These are phyloP conservation scores for Arthrinium puccinioides DNA, from an alignment of 2,329 filamentous ascomycete species.

Conservation along the genomic window DNA sequence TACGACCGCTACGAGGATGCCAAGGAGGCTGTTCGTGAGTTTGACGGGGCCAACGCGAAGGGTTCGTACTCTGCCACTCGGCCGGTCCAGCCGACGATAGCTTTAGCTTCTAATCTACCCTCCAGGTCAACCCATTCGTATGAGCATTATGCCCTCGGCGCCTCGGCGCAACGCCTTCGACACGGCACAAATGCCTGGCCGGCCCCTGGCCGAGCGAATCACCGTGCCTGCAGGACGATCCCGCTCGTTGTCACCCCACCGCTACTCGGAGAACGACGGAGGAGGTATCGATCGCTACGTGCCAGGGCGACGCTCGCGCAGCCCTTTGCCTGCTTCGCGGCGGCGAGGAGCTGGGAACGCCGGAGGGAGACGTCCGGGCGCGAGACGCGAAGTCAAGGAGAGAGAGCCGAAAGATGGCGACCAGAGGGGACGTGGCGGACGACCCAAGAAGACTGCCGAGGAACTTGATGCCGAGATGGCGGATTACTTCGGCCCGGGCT, in stretches of 20 bases:
- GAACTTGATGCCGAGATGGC: slow-evolving; percentile 96
- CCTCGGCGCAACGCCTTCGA: slow-evolving; percentile 50
- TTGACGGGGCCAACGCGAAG: slow-evolving; percentile 85
- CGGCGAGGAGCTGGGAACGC: slow-evolving; percentile 34
- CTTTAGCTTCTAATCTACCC: not conserved
- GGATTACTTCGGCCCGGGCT: slow-evolving; percentile 67
- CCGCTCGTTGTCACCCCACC: slow-evolving; percentile 52
- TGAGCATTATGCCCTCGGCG: slow-evolving; percentile 56
- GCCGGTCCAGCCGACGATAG: too few species aligned
- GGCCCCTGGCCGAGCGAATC: slow-evolving; percentile 54
- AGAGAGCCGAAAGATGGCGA: slow-evolving; percentile 30
- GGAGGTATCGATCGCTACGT: slow-evolving; percentile 74
- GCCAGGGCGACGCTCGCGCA: slow-evolving; percentile 52
- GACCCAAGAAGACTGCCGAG: slow-evolving; percentile 79
- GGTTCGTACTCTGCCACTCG: too few species aligned
- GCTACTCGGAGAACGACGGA: slow-evolving; percentile 43
- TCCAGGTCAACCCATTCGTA: slow-evolving; percentile 68
- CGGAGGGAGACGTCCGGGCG: slow-evolving; percentile 36
- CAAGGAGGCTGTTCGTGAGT: slow-evolving; percentile 66
- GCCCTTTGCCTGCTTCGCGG: slow-evolving; percentile 49
- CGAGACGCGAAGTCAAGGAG: slow-evolving; percentile 35
- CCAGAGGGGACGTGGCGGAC: slow-evolving; percentile 41
- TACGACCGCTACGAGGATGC: slow-evolving; percentile 69
- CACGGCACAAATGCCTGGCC: slow-evolving; percentile 44
- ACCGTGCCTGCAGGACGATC: slow-evolving; percentile 49